Base-by-base conservation (phyloP, 2,329 filamentous ascomycete species). In the Elsinoe arachidis region DNA sequence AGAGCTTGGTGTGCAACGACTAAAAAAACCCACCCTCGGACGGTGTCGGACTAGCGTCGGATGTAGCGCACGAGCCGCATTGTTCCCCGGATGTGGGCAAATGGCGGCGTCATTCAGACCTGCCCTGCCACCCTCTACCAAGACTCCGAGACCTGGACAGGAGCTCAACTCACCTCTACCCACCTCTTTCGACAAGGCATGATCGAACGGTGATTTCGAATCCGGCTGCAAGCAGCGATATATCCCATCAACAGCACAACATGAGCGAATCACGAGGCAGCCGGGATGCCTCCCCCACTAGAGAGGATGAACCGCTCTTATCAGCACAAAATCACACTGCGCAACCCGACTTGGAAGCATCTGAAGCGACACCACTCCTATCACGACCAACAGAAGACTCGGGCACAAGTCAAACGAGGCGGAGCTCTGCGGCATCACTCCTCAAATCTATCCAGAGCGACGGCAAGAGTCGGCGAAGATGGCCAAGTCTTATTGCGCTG, bases 401-500 rank as follows among this genome's bases (percentile, higher is more conserved):
- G 37, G 33, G 37, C 15, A 41, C 30, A 7, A 34, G 17, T n/a
- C 35, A 55, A 11, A 55, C 53, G n/a, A 34, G 54, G 14, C 33
- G 54, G 30, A 56, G 54, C 19, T 70, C 70, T 14, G 66, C 68
- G 19, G 65, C 67, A n/a, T 69, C 70, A 51, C 60, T 74, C 60
- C 61, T 72, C 47, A 67, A 65, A 23, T 67, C 69, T 34, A 62
- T 72, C 47, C 67, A 65, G 60, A 63, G 55, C 65, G 64, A 56
- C 61, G 60, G 3, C 4, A 76, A 72, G 58, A 70, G 68, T 38
- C 70, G 72, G 61, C 74, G 76, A 62, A 77, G 84, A 74, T 95
- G 89, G 89, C 86, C 89, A 7, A 92, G 87, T 37, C 76, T 90
- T 33, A 77, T 95, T 37, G 86, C 91, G 30, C 81, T 96, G 60